Evolutionary conservation across 306 rosid genomes (phyloP).

Genomic region (Potentilla sterilis): DNA sequence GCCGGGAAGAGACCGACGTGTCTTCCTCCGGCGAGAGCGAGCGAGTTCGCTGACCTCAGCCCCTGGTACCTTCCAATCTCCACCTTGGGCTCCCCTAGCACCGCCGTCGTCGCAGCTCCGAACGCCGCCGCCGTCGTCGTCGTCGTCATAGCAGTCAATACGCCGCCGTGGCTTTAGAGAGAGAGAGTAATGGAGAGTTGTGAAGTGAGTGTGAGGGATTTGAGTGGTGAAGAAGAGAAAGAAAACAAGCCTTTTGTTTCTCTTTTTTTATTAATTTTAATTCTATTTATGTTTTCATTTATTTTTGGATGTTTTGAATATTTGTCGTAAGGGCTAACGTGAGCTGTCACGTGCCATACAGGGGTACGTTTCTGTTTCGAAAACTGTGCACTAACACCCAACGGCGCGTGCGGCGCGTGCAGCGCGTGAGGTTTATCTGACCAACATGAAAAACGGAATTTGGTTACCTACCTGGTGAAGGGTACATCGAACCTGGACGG

Average conservation of each 20-base stretch:
- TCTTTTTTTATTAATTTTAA: not conserved
- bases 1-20: conserved; percentile 29
- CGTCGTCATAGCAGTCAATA: conserved; percentile 31
- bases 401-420: conserved; percentile 34
- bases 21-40: conserved; percentile 35
- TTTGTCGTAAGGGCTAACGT: not conserved
- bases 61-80: conserved; percentile 69
- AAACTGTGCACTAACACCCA: not conserved
- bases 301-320: not conserved
- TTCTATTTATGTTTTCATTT: not conserved
- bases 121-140: conserved; percentile 50
- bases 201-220: not conserved
- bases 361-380: not conserved
- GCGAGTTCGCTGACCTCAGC: conserved; percentile 53
- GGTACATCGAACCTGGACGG: conserved; percentile 25
- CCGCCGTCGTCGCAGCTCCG: conserved; percentile 44
- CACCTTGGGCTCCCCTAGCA: conserved; percentile 46
- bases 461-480: not conserved
- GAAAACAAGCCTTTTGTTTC: conserved; percentile 1
- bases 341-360: conserved; percentile 41
- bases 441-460: not conserved
- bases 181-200: not conserved
- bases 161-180: conserved; percentile 1
- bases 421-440: not conserved
- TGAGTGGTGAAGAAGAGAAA: conserved; percentile 23